These are phyloP conservation scores for Fusarium sp. DNA, from an alignment of 2,329 filamentous ascomycete genomes.

Conservation along the genomic window DNA sequence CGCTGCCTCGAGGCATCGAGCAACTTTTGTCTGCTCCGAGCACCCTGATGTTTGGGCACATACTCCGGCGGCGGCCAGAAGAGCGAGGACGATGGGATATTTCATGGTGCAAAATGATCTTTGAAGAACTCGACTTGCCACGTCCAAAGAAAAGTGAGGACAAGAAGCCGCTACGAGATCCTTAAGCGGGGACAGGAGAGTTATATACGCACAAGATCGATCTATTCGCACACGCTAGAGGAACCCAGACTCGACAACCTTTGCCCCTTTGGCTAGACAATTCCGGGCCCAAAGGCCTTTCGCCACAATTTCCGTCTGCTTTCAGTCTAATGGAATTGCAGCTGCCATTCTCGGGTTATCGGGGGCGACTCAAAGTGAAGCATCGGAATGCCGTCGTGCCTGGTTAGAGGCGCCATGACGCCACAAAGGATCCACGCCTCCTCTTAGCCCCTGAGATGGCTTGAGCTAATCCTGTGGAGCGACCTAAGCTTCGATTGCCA, in stretches of 20 bases:
- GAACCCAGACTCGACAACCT: not conserved
- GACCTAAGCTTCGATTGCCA: not conserved
- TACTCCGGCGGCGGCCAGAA: not conserved
- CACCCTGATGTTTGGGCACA: slow-evolving; percentile 14
- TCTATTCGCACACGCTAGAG: not conserved
- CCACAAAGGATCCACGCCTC: not conserved
- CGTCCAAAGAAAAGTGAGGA: not conserved
- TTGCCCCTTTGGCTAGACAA: not conserved
- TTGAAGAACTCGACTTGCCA: not conserved
- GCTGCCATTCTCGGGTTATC: not conserved
- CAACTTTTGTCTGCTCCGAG: not conserved
- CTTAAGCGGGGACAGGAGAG: not conserved
- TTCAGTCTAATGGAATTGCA: not conserved
- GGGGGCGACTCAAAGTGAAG: not conserved
- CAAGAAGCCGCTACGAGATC: not conserved
- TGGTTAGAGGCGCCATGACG: not conserved
- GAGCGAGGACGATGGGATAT: not conserved
- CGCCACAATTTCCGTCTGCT: not conserved
- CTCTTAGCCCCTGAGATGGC: not conserved
- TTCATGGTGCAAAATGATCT: not conserved
- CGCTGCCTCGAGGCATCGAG: slow-evolving; percentile 14
- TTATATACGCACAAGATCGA: not conserved
- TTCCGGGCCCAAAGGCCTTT: not conserved
- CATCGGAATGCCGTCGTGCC: not conserved
- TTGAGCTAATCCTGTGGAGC: not conserved